phyloP scores from a whole-genome alignment of 2,329 filamentous ascomycete genomes.

The Fusarium veterinarium region DNA sequence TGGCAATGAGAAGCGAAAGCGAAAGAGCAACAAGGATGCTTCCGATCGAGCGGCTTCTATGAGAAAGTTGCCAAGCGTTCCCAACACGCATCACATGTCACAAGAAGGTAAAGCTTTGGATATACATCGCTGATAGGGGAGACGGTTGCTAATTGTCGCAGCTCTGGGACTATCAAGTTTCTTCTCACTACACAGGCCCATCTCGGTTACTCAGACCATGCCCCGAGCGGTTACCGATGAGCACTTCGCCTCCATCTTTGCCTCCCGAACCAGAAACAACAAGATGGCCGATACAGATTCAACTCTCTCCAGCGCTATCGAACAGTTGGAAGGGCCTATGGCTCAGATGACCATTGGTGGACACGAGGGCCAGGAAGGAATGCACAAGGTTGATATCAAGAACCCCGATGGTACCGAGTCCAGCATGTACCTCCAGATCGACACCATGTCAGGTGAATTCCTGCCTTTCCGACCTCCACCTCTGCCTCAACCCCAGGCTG shows the following conservation, averaged over 20 bases:
- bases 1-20: slow-evolving; percentile 65
- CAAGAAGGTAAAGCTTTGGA: slow-evolving; percentile 65
- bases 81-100: slow-evolving; percentile 78
- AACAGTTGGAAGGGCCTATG: slow-evolving; percentile 70
- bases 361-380: slow-evolving; percentile 57
- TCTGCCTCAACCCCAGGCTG: slow-evolving; percentile 71
- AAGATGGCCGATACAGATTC: slow-evolving; percentile 72
- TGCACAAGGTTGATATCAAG: slow-evolving; percentile 64
- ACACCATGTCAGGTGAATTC: slow-evolving; percentile 76
- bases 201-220: slow-evolving; percentile 86
- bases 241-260: slow-evolving; percentile 87
- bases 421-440: slow-evolving; percentile 73
- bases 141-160: slow-evolving; percentile 53
- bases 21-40: slow-evolving; percentile 66
- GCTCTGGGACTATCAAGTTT: slow-evolving; percentile 91
- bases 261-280: slow-evolving; percentile 61
- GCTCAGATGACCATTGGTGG: slow-evolving; percentile 61
- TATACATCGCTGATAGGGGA: too few relatives aligned
- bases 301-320: slow-evolving; percentile 70
- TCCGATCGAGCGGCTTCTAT: slow-evolving; percentile 58
- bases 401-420: slow-evolving; percentile 67
- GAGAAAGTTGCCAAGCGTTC: slow-evolving; percentile 76
- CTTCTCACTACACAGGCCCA: slow-evolving; percentile 95
- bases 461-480: slow-evolving; percentile 89
- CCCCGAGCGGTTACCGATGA: slow-evolving; percentile 77